Evolutionary conservation across 2,329 filamentous ascomycete species (phyloP).

Genomic region (Hymenoscyphus scutula): DNA sequence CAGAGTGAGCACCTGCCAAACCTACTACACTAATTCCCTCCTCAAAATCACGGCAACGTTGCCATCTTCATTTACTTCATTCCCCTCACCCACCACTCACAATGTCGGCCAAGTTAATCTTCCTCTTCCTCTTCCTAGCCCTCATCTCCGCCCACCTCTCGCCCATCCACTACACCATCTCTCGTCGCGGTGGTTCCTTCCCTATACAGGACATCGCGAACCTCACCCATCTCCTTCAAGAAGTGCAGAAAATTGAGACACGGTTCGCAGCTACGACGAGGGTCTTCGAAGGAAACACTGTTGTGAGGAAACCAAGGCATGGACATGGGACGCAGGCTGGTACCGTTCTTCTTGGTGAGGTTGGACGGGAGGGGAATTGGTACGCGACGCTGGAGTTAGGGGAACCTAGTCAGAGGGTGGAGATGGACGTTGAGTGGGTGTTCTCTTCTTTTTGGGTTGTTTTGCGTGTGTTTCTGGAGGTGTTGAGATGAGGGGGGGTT

Average conservation of each 20-base stretch:
- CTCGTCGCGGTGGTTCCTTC: slow-evolving; percentile 22
- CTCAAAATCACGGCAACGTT: not conserved
- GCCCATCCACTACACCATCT: slow-evolving; percentile 23
- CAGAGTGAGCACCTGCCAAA: too few relatives aligned
- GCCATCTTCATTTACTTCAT: not conserved
- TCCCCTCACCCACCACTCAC: not conserved
- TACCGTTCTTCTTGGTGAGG: slow-evolving; percentile 23
- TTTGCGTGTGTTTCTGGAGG: too few relatives aligned
- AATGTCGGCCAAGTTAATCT: not conserved
- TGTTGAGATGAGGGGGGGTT: too few relatives aligned
- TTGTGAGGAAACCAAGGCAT: slow-evolving; percentile 21
- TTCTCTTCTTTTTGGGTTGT: too few relatives aligned
- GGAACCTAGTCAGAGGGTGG: slow-evolving; percentile 22
- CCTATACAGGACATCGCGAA: slow-evolving; percentile 18
- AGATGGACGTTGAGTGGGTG: slow-evolving; percentile 23
- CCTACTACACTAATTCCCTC: too few relatives aligned
- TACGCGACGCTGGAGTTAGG: slow-evolving; percentile 23
- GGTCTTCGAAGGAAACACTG: slow-evolving; percentile 19
- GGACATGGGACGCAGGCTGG: slow-evolving; percentile 20
- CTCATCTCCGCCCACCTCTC: slow-evolving; percentile 10
- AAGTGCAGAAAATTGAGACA: slow-evolving; percentile 17
- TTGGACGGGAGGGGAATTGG: slow-evolving; percentile 25
- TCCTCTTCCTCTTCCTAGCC: not conserved
- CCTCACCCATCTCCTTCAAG: slow-evolving; percentile 19
- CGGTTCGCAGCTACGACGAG: slow-evolving; percentile 24